Conservation (phyloP, 2,329 filamentous ascomycete species). For the Fusarium annulatum region DNA sequence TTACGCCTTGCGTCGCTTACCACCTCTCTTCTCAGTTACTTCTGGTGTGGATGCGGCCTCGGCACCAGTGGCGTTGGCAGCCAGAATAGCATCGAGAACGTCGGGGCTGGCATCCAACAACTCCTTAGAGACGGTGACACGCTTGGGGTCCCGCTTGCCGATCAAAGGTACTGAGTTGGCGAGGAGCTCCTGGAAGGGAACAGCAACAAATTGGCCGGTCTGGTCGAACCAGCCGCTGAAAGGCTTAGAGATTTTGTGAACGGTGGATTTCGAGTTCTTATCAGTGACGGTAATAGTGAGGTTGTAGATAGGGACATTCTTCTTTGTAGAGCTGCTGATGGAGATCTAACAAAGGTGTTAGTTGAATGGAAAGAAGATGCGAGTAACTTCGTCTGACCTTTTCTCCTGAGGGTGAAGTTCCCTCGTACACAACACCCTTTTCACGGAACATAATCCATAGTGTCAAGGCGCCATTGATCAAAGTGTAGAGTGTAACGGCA, state of each 20-base stretch:
- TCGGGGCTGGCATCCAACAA: constrained; percentile 56
- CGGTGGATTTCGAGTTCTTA: constrained; percentile 53
- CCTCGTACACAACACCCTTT: constrained; percentile 83
- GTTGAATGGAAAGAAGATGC: constrained; percentile 16
- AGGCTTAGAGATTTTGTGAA: constrained; percentile 67
- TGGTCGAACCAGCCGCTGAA: constrained; percentile 84
- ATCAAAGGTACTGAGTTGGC: constrained; percentile 74
- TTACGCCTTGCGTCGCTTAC: constrained; percentile 60
- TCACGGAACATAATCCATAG: constrained; percentile 89
- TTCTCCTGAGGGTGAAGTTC: constrained; percentile 72
- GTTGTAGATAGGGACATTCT: constrained; percentile 84
- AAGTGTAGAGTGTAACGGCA: constrained; percentile 82
- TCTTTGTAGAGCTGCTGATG: constrained; percentile 78
- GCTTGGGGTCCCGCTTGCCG: constrained; percentile 72
- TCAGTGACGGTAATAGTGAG: constrained; percentile 70
- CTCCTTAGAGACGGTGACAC: constrained; percentile 55
- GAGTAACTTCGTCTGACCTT: constrained; percentile 65
- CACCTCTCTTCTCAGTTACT: constrained; percentile 53
- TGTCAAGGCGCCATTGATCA: constrained; percentile 81
- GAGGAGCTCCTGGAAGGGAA: constrained; percentile 83
- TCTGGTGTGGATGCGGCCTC: constrained; percentile 48
- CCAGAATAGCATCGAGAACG: constrained; percentile 61
- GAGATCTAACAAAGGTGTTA: constrained; percentile 66
- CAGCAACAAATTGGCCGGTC: constrained; percentile 75
- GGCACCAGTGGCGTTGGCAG: constrained; percentile 48